These are phyloP conservation scores for Chenopodium quinoa DNA, from an alignment of 148 eudicot genomes.

Conservation along the genomic window DNA sequence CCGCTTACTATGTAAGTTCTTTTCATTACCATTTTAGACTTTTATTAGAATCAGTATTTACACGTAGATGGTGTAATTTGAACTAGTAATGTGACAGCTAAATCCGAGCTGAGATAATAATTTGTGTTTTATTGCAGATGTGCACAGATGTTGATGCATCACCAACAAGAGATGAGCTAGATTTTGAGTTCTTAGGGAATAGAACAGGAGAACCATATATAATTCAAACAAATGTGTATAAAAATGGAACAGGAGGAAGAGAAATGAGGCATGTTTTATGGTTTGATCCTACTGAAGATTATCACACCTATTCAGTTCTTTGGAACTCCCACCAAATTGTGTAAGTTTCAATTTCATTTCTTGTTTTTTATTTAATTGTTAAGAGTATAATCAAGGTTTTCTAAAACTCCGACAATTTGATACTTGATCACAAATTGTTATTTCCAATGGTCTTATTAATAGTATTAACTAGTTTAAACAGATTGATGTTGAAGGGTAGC, in stretches of 20 bases:
- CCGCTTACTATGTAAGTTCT: slow-evolving; percentile 84
- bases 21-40: too few relatives aligned
- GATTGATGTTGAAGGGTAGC: background rate
- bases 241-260: slow-evolving; percentile 81
- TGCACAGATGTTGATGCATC: slow-evolving; percentile 87
- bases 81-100: background rate
- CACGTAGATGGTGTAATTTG: background rate
- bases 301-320: slow-evolving; percentile 75
- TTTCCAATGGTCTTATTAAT: too few relatives aligned
- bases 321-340: slow-evolving; percentile 85
- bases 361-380: background rate
- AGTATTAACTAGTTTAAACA: too few relatives aligned
- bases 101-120: too few relatives aligned
- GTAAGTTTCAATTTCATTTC: slow-evolving; percentile 39
- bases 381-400: background rate
- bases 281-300: slow-evolving; percentile 94
- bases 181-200: slow-evolving; percentile 92
- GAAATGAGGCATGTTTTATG: slow-evolving; percentile 90
- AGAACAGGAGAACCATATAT: slow-evolving; percentile 79
- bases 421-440: too few relatives aligned
- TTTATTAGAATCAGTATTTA: too few relatives aligned
- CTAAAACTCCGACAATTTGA: too few relatives aligned
- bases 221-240: slow-evolving; percentile 84
- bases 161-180: slow-evolving; percentile 82
- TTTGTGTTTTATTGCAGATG: slow-evolving; percentile 48